A percentile compares a stretch with the other conserved stretches of the same genome.
These are phyloP conservation scores for Miscanthus lutarioriparius DNA, from an alignment of 176 grass and related monocot species.

Conservation along the genomic window DNA sequence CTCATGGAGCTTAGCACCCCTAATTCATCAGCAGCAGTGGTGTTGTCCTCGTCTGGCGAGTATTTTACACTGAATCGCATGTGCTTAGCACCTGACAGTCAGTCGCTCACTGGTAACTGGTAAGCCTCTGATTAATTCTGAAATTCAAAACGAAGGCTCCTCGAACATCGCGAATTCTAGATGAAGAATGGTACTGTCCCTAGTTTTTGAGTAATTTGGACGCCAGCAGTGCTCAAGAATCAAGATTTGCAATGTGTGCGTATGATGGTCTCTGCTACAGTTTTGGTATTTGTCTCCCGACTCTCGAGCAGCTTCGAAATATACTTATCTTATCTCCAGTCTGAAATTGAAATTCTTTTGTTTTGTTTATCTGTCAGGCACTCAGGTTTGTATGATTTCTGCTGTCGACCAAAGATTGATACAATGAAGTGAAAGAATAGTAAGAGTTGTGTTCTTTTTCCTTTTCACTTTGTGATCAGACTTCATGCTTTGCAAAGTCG, in stretches of 20 bases:
- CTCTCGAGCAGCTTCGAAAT: neutral
- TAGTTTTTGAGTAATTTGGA: neutral
- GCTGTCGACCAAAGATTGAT: neutral
- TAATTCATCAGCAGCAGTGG: neutral
- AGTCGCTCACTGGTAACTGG: neutral
- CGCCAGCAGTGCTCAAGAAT: neutral
- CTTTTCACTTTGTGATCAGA: neutral
- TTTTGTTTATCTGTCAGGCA: neutral
- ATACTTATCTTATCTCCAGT: neutral
- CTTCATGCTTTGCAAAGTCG: neutral
- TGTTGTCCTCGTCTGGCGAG: slow-evolving; percentile 39
- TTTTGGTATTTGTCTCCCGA: neutral
- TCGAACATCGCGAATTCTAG: slow-evolving; percentile 26
- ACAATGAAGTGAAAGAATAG: neutral
- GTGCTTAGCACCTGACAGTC: slow-evolving; percentile 47
- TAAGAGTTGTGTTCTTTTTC: neutral
- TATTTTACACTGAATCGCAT: slow-evolving; percentile 38
- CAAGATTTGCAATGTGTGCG: neutral
- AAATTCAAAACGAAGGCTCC: slow-evolving; percentile 28
- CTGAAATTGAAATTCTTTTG: neutral
- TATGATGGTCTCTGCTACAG: neutral
- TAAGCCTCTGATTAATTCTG: slow-evolving; percentile 5
- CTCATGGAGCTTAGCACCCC: slow-evolving; percentile 21
- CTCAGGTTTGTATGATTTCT: neutral
- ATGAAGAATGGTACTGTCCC: neutral